Conservation (phyloP, 1,284 basidiomycete genomes). For the Moniliophthora roreri region DNA sequence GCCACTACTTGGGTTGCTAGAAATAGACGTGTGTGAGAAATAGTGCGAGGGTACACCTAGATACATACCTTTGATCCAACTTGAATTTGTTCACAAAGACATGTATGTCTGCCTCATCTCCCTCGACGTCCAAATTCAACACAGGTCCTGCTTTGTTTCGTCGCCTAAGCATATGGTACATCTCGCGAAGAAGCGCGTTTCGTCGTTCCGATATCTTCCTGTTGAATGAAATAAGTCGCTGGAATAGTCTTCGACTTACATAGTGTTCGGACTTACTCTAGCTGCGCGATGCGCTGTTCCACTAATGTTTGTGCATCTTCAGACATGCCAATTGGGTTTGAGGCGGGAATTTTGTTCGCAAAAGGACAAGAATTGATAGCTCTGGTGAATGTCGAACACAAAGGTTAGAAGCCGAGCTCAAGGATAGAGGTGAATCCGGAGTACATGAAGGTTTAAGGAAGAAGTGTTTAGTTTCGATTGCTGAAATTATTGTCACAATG, state of each 20-base stretch:
- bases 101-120: slow-evolving; percentile 41
- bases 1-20: slow-evolving; percentile 36
- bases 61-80: slow-evolving; percentile 46
- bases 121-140: slow-evolving; percentile 35
- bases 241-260: slow-evolving; percentile 1
- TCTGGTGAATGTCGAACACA: no score
- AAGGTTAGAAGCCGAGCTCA: no score
- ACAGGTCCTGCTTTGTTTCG: slow-evolving; percentile 43
- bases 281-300: slow-evolving; percentile 35
- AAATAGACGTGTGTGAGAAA: slow-evolving; percentile 9
- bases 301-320: slow-evolving; percentile 22
- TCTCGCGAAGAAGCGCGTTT: slow-evolving; percentile 65
- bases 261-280: slow-evolving; percentile 27
- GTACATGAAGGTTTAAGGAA: no score
- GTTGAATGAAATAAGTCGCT: slow-evolving; percentile 11
- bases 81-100: slow-evolving; percentile 56
- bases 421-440: no score
- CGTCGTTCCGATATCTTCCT: slow-evolving; percentile 62
- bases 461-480: no score
- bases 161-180: slow-evolving; percentile 61
- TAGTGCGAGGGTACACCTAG: slow-evolving; percentile 1
- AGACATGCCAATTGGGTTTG: slow-evolving; percentile 9
- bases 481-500: no score
- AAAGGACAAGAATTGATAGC: not conserved
- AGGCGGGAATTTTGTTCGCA: not conserved